A percentile compares a stretch with the other conserved stretches of the same genome.
These are phyloP conservation scores for Boechera stricta DNA, from an alignment of 345 rosid genomes.

Conservation along the genomic window DNA sequence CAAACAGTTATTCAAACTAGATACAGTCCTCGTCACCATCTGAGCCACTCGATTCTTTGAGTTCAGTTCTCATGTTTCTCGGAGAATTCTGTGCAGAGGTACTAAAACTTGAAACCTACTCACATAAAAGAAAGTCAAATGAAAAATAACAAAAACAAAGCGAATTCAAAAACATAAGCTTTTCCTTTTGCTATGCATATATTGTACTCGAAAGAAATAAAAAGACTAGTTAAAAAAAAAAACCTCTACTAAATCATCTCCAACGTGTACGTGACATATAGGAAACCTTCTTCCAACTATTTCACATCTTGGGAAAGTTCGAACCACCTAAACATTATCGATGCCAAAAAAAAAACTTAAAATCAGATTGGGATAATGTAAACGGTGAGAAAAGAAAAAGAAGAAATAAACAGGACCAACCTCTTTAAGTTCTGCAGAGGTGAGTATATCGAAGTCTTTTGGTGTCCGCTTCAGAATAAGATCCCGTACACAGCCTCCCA, in stretches of 20 bases:
- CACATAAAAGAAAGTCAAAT: not conserved
- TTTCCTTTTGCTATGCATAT: slow-evolving; percentile 5
- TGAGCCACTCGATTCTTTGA: slow-evolving; percentile 51
- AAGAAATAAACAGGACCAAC: slow-evolving; percentile 44
- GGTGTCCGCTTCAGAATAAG: slow-evolving; percentile 83
- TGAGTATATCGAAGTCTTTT: slow-evolving; percentile 85
- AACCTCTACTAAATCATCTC: slow-evolving; percentile 60
- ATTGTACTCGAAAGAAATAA: not conserved
- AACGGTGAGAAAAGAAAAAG: not conserved
- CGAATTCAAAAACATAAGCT: not conserved
- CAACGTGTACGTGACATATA: slow-evolving; percentile 68
- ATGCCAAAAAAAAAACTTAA: not conserved
- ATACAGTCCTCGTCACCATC: slow-evolving; percentile 64
- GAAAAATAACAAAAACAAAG: not conserved
- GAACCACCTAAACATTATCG: slow-evolving; percentile 49
- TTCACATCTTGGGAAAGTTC: slow-evolving; percentile 55
- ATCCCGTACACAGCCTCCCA: slow-evolving; percentile 98
- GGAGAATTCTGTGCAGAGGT: slow-evolving; percentile 47
- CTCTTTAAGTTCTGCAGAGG: slow-evolving; percentile 90
- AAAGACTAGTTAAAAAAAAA: slow-evolving; percentile 5
- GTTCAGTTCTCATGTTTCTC: slow-evolving; percentile 41
- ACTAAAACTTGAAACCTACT: slow-evolving; percentile 76
- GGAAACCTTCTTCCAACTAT: slow-evolving; percentile 69
- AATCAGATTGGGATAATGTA: slow-evolving; percentile 1
- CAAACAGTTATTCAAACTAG: slow-evolving; percentile 78